These are phyloP conservation scores for Acanthamoeba healyi DNA, from an alignment of 208 protist genomes.

Conservation along the genomic window DNA sequence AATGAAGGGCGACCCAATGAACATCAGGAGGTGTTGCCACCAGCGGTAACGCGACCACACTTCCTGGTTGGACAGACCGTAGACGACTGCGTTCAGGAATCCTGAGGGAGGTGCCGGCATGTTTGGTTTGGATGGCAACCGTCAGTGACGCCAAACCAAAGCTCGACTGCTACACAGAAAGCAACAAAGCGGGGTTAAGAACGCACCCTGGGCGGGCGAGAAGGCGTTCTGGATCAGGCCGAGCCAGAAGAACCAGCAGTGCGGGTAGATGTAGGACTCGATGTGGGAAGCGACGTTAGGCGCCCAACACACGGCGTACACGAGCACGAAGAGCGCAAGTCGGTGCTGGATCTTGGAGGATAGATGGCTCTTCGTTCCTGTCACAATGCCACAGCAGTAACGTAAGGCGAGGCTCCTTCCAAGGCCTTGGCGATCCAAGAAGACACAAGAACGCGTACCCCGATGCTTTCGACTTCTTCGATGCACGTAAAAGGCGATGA, in stretches of 20 bases:
- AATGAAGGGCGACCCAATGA: slow-evolving; percentile 39
- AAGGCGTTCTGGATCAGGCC: slow-evolving; percentile 26
- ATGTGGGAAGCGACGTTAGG: slow-evolving; percentile 47
- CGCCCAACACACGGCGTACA: slow-evolving; percentile 67
- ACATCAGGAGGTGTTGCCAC: slow-evolving; percentile 57
- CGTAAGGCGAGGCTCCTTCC: background rate
- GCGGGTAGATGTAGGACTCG: background rate
- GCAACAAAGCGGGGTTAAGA: no score
- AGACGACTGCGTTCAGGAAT: slow-evolving; percentile 62
- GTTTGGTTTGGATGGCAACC: no score
- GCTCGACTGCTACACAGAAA: no score
- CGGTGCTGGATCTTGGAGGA: slow-evolving; percentile 28
- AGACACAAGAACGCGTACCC: no score
- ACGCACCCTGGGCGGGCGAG: slow-evolving; percentile 32
- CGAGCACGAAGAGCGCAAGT: slow-evolving; percentile 40
- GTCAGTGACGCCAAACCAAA: no score
- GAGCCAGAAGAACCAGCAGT: slow-evolving; percentile 64
- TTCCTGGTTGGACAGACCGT: slow-evolving; percentile 49
- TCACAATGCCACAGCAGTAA: background rate
- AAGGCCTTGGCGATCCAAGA: no score
- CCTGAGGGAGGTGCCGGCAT: background rate
- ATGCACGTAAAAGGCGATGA: slow-evolving; percentile 58
- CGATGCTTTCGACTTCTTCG: slow-evolving; percentile 1
- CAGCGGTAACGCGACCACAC: slow-evolving; percentile 38
- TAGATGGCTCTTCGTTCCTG: slow-evolving; percentile 58